Conservation (phyloP, 208 protist species). For the Crithidia brevicula region DNA sequence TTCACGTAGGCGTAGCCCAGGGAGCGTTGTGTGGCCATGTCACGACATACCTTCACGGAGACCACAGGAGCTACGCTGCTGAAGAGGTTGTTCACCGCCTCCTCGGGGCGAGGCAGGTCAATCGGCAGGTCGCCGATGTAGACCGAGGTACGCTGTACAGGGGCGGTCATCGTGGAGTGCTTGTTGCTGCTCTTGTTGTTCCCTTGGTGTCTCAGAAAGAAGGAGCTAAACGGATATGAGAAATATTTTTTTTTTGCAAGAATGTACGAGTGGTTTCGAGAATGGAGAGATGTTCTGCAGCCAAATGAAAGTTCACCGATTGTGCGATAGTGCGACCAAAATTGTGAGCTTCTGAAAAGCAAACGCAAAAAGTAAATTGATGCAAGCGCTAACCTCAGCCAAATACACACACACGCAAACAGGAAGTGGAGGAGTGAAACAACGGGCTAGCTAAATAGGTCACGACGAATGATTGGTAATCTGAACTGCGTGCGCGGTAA, state of each 20-base stretch:
- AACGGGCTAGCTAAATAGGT: no score
- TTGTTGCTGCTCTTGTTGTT: no score
- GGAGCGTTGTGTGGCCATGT: slow-evolving; percentile 92
- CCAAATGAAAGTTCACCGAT: neutral
- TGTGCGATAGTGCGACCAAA: neutral
- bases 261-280: no score
- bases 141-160: slow-evolving; percentile 69
- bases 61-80: slow-evolving; percentile 93
- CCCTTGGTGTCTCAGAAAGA: no score
- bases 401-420: no score
- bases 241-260: neutral
- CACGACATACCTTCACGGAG: slow-evolving; percentile 96
- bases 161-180: slow-evolving; percentile 15
- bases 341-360: neutral
- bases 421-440: no score
- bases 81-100: slow-evolving; percentile 94
- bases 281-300: no score
- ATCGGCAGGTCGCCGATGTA: slow-evolving; percentile 95
- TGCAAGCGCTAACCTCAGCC: neutral
- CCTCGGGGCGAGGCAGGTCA: slow-evolving; percentile 83
- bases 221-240: neutral
- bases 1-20: slow-evolving; percentile 98
- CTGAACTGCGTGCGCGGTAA: no score
- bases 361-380: neutral
- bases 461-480: no score